A percentile compares a stretch with the other conserved stretches of the same genome.
Conservation (phyloP, 495 filamentous ascomycete species). For the Penicillium dipodomyicola region DNA sequence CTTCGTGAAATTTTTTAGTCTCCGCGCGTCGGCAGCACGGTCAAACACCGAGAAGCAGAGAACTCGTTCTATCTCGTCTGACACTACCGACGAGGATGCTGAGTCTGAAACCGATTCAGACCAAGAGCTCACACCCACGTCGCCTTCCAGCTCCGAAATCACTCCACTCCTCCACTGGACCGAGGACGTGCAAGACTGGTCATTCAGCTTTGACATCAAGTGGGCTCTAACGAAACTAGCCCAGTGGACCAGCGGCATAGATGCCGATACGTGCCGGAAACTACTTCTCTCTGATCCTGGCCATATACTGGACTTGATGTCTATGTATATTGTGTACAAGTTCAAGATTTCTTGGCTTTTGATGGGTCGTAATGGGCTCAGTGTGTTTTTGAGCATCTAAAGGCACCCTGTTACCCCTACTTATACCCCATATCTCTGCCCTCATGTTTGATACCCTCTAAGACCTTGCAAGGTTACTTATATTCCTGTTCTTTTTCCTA, state of each 20-base stretch:
- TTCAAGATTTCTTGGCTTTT: neutral
- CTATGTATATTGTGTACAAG: conserved; percentile 6
- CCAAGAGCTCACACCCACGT: neutral
- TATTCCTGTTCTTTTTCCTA: neutral
- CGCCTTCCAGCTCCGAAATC: neutral
- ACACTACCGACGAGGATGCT: neutral
- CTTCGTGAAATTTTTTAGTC: conserved; percentile 16
- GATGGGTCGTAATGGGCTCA: neutral
- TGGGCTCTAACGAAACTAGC: neutral
- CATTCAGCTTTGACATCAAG: conserved; percentile 9
- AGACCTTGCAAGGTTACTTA: neutral
- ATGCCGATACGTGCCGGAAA: neutral
- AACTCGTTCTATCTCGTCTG: neutral
- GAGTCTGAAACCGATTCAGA: conserved; percentile 6
- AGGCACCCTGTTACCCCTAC: neutral
- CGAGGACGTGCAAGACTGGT: neutral
- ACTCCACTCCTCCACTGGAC: neutral
- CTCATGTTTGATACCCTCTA: neutral
- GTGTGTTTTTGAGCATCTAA: neutral
- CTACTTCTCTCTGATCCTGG: neutral
- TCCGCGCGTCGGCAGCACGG: conserved; percentile 14
- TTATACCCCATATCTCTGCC: neutral
- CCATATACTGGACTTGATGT: conserved; percentile 11
- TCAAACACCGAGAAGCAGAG: conserved; percentile 5
- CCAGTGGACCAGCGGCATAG: neutral